Conservation (phyloP, 306 rosid species). For the Quercus variabilis region DNA sequence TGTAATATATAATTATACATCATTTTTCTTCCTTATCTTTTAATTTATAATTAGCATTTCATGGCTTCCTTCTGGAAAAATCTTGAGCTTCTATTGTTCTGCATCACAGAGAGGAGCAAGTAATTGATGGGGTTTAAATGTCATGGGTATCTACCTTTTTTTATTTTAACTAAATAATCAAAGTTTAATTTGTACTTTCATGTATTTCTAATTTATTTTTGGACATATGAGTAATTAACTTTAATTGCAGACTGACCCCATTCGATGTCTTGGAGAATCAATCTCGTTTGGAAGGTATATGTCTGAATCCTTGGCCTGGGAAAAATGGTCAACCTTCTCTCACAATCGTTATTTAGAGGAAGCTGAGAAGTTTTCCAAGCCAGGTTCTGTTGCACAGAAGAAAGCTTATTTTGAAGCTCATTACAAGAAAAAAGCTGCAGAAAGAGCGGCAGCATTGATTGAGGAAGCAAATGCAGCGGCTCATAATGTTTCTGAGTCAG, state of each 20-base stretch:
- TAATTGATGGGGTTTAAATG: conserved; percentile 22
- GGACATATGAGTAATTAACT: conserved; percentile 3
- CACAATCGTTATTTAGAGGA: conserved; percentile 83
- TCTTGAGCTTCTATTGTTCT: conserved; percentile 9
- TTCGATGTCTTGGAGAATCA: conserved; percentile 63
- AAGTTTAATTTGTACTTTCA: background rate
- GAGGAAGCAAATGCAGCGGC: conserved; percentile 39
- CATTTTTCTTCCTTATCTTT: background rate
- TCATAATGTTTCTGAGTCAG: conserved; percentile 12
- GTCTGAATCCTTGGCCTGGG: conserved; percentile 80
- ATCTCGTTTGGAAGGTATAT: conserved; percentile 84
- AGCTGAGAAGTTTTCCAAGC: conserved; percentile 71
- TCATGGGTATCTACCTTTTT: conserved; percentile 18
- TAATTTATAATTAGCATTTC: background rate
- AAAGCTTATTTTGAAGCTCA: conserved; percentile 93
- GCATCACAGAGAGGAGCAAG: conserved; percentile 18
- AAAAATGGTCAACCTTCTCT: conserved; percentile 78
- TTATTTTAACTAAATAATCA: background rate
- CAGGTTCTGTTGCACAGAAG: conserved; percentile 89
- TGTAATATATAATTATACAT: background rate
- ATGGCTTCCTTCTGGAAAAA: conserved; percentile 8
- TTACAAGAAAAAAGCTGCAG: conserved; percentile 76
- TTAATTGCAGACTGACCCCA: conserved; percentile 48
- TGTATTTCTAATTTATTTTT: background rate
- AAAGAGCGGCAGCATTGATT: conserved; percentile 50